phyloP scores from a whole-genome alignment of 768 basidiomycete genomes.

The Amanita subjunquillea region DNA sequence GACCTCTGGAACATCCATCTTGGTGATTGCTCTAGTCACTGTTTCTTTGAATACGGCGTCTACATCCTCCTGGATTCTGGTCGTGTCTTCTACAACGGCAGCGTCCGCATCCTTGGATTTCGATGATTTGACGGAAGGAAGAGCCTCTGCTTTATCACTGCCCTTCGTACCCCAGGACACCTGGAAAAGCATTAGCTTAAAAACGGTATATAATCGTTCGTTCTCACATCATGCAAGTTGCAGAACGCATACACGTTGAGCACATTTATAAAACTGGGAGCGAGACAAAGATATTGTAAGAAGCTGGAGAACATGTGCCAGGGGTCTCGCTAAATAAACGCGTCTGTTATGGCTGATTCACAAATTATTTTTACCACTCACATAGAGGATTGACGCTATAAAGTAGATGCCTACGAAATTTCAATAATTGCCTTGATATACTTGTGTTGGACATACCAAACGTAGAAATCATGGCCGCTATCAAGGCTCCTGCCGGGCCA shows the following conservation, averaged over 20 bases:
- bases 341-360: background rate
- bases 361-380: slow-evolving; percentile 25
- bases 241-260: slow-evolving; percentile 97
- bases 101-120: slow-evolving; percentile 68
- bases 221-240: slow-evolving; percentile 79
- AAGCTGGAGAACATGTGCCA: slow-evolving; percentile 98
- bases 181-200: slow-evolving; percentile 18
- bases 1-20: slow-evolving; percentile 53
- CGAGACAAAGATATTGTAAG: slow-evolving; percentile 81
- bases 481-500: slow-evolving; percentile 70
- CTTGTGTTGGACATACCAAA: slow-evolving; percentile 42
- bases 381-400: slow-evolving; percentile 75
- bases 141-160: slow-evolving; percentile 85
- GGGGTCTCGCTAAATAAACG: slow-evolving; percentile 62
- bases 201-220: background rate
- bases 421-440: background rate
- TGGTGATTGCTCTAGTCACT: slow-evolving; percentile 77
- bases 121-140: slow-evolving; percentile 82
- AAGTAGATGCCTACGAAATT: slow-evolving; percentile 59
- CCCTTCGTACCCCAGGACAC: slow-evolving; percentile 95
- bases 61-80: slow-evolving; percentile 77
- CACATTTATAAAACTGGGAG: slow-evolving; percentile 90
- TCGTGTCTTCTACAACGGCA: slow-evolving; percentile 78
- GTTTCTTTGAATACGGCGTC: slow-evolving; percentile 90
- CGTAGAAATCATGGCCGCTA: slow-evolving; percentile 83